These are phyloP conservation scores for Lachancea cidri DNA, from an alignment of 805 yeast genomes.

Conservation along the genomic window DNA sequence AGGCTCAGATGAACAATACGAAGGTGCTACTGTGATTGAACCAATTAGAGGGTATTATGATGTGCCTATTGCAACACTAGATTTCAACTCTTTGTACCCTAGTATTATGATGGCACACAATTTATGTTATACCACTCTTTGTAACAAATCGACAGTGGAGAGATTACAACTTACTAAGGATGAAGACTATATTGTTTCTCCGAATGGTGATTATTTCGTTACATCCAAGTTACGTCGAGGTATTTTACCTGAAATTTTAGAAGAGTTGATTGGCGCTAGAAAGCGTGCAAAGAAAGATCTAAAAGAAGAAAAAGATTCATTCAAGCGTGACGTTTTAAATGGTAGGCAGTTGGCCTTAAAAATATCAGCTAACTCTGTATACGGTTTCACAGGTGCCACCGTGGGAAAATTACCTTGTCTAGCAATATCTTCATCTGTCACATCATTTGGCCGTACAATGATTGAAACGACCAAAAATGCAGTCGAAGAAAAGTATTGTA, in stretches of 20 bases:
- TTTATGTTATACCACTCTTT: slow-evolving; percentile 86
- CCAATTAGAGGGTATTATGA: slow-evolving; percentile 94
- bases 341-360: slow-evolving; percentile 97
- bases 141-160: slow-evolving; percentile 63
- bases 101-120: slow-evolving; percentile 99
- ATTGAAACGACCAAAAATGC: slow-evolving; percentile 85
- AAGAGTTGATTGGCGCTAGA: slow-evolving; percentile 86
- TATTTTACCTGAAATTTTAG: slow-evolving; percentile 83
- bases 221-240: slow-evolving; percentile 69
- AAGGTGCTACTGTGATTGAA: slow-evolving; percentile 98
- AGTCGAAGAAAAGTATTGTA: slow-evolving; percentile 74
- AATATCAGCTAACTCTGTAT: slow-evolving; percentile 96
- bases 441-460: slow-evolving; percentile 96
- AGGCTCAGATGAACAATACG: slow-evolving; percentile 89
- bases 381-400: slow-evolving; percentile 99
- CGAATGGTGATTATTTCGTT: slow-evolving; percentile 89
- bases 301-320: slow-evolving; percentile 91
- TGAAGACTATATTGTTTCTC: slow-evolving; percentile 79
- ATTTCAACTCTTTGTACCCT: slow-evolving; percentile 96
- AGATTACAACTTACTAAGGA: slow-evolving; percentile 58
- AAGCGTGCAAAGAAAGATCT: slow-evolving; percentile 87
- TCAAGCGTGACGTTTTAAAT: slow-evolving; percentile 85
- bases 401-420: slow-evolving; percentile 95
- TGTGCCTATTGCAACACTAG: slow-evolving; percentile 95
- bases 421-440: slow-evolving; percentile 91